These are phyloP conservation scores for Noccaea caerulescens DNA, from an alignment of 345 rosid species.

Conservation along the genomic window DNA sequence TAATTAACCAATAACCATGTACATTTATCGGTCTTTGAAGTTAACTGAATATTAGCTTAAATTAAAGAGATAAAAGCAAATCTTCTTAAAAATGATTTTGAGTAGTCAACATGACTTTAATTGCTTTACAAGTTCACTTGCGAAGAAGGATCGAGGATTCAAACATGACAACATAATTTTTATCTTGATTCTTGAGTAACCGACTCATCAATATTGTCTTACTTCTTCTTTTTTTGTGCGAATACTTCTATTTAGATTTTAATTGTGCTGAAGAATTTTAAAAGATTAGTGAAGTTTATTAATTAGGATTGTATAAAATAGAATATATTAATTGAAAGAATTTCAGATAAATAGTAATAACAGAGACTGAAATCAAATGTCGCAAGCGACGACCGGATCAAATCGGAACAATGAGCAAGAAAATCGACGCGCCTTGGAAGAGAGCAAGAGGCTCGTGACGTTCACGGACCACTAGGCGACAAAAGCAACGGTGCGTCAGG, in stretches of 20 bases:
- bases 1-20: too few species aligned
- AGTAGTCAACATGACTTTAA: neutral
- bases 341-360: constrained; percentile 28
- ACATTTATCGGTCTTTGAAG: neutral
- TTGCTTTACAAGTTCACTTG: neutral
- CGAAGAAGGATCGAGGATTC: neutral
- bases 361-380: constrained; percentile 24
- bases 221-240: too few species aligned
- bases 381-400: constrained; percentile 41
- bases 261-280: too few species aligned
- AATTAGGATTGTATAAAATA: neutral
- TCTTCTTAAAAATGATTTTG: neutral
- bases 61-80: neutral
- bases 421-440: constrained; percentile 42
- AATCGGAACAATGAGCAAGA: constrained; percentile 37
- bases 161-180: neutral
- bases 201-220: too few species aligned
- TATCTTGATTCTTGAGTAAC: too few species aligned
- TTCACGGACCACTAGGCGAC: constrained; percentile 46
- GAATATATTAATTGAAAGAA: constrained; percentile 26
- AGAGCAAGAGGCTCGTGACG: constrained; percentile 40
- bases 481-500: constrained; percentile 45
- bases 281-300: neutral
- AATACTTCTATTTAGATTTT: too few species aligned
- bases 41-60: neutral